Evolutionary conservation across 305 asterid genomes (phyloP).

Genomic region (Solanum aculeatissimum): DNA sequence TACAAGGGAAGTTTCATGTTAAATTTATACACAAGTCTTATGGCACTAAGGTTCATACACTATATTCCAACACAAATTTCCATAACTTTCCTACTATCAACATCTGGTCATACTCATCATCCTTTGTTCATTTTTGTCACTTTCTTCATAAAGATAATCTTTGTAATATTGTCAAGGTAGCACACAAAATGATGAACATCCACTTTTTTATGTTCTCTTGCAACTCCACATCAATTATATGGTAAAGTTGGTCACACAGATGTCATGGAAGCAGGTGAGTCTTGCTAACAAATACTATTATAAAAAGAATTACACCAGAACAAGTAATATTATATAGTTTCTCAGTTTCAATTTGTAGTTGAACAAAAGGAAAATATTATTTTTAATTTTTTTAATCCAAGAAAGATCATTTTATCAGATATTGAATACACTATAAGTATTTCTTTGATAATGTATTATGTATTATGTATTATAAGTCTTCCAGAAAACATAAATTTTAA

Average conservation of each 20-base stretch:
- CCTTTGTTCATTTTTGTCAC: neutral
- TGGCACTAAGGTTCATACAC: neutral
- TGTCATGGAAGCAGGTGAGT: neutral
- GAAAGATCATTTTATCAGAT: neutral
- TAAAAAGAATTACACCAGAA: neutral
- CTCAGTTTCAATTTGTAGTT: neutral
- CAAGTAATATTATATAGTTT: neutral
- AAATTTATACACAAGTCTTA: neutral
- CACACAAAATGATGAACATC: neutral
- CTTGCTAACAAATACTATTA: neutral
- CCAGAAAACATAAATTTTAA: too few species aligned
- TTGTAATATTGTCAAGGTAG: neutral
- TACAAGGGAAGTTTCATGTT: neutral
- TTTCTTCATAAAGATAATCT: neutral
- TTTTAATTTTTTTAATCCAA: neutral
- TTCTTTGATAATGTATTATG: neutral
- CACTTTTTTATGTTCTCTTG: neutral
- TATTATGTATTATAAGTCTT: neutral
- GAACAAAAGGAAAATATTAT: neutral
- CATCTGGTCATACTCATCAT: neutral
- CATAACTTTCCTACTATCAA: neutral
- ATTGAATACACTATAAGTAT: neutral
- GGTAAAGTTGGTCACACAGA: neutral
- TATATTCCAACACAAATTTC: neutral
- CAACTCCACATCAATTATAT: neutral